Evolutionary conservation across 2,329 filamentous ascomycete species (phyloP).

Genomic region (Pseudocercospora vitis): DNA sequence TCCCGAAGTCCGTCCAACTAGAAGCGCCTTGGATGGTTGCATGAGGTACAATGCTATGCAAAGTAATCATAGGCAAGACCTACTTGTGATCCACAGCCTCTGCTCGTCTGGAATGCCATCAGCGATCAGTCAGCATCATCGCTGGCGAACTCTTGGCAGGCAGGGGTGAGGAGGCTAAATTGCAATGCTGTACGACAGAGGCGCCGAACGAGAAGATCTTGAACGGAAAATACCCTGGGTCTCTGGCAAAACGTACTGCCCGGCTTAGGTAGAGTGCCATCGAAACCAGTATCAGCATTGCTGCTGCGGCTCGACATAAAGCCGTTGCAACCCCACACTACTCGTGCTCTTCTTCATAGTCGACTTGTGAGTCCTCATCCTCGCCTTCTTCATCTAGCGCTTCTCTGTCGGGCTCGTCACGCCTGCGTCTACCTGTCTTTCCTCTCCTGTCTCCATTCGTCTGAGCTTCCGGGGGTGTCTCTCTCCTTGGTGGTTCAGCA

Average conservation of each 20-base stretch:
- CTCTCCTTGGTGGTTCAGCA: conserved; percentile 14
- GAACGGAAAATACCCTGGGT: no score
- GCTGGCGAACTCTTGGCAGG: neutral
- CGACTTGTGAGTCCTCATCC: conserved; percentile 18
- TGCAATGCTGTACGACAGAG: neutral
- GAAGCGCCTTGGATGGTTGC: neutral
- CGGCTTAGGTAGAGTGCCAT: no score
- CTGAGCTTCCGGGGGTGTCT: conserved; percentile 9
- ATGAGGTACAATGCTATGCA: neutral
- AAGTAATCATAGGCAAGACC: conserved; percentile 2
- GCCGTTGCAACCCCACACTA: no score
- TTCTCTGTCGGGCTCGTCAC: neutral
- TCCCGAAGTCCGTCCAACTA: neutral
- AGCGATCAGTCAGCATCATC: conserved; percentile 16
- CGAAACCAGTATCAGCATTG: no score
- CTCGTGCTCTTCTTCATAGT: conserved; percentile 21
- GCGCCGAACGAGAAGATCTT: neutral
- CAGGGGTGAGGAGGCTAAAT: no score
- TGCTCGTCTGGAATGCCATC: conserved; percentile 3
- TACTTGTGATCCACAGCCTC: neutral
- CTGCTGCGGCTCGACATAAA: no score
- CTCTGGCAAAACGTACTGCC: no score
- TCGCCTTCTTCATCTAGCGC: conserved; percentile 14
- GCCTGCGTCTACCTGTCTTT: neutral
- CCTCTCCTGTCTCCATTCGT: conserved; percentile 9